phyloP scores from a whole-genome alignment of 1,284 basidiomycete genomes.

The Ceraceosorus guamensis region DNA sequence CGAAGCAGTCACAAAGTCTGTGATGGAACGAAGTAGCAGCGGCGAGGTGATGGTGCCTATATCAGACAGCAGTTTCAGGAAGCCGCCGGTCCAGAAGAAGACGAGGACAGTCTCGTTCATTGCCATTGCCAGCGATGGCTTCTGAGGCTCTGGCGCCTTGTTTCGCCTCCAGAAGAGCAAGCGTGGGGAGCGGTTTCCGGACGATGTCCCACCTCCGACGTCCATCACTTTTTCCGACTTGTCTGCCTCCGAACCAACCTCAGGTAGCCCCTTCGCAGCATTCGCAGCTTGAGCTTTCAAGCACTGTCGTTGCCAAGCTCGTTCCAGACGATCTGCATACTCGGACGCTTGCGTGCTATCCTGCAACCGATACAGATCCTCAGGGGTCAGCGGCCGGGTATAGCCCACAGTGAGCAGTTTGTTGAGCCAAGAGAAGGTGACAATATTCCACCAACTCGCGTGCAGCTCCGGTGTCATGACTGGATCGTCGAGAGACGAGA shows the following conservation, averaged over 20 bases:
- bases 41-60: slow-evolving; percentile 17
- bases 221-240: no score
- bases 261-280: slow-evolving; percentile 4
- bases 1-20: slow-evolving; percentile 65
- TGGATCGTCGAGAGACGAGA: not conserved
- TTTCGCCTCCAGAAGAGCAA: not conserved
- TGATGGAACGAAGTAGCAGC: slow-evolving; percentile 54
- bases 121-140: slow-evolving; percentile 11
- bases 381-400: slow-evolving; percentile 14
- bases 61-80: slow-evolving; percentile 12
- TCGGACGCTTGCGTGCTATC: not conserved
- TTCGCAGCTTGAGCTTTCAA: not conserved
- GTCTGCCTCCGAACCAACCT: no score
- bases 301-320: slow-evolving; percentile 1
- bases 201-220: no score
- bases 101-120: slow-evolving; percentile 17
- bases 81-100: slow-evolving; percentile 15
- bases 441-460: slow-evolving; percentile 7
- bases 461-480: slow-evolving; percentile 10
- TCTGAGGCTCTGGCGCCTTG: slow-evolving; percentile 12
- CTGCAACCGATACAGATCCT: slow-evolving; percentile 14
- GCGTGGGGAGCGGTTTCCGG: not conserved
- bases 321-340: slow-evolving; percentile 4
- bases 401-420: slow-evolving; percentile 17
- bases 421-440: slow-evolving; percentile 18